These are phyloP conservation scores for Stygiomarasmius scandens DNA, from an alignment of 1,284 basidiomycete species.

Conservation along the genomic window DNA sequence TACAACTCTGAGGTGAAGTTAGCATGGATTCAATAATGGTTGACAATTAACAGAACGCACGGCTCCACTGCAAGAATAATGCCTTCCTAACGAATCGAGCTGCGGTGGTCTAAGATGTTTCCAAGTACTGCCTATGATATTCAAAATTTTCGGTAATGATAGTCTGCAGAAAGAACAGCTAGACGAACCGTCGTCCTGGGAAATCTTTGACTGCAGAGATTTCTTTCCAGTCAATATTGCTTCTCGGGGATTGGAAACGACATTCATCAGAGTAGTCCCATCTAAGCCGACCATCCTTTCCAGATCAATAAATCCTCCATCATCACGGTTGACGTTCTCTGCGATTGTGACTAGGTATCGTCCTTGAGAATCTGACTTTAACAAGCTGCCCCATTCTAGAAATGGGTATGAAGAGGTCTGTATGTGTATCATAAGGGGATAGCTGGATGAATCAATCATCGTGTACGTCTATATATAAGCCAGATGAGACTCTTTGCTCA, in stretches of 20 bases:
- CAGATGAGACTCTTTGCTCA: too few relatives aligned
- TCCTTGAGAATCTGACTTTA: slow-evolving; percentile 98
- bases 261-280: slow-evolving; percentile 92
- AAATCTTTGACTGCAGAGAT: slow-evolving; percentile 84
- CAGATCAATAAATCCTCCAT: slow-evolving; percentile 90
- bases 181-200: slow-evolving; percentile 88
- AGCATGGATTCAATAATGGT: too few relatives aligned
- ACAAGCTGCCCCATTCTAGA: slow-evolving; percentile 90
- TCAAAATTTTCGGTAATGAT: neutral
- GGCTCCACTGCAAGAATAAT: slow-evolving; percentile 74
- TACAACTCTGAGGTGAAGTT: slow-evolving; percentile 69
- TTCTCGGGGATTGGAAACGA: slow-evolving; percentile 83
- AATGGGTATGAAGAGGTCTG: too few relatives aligned
- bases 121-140: slow-evolving; percentile 65
- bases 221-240: slow-evolving; percentile 78
- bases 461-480: too few relatives aligned
- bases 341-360: slow-evolving; percentile 91
- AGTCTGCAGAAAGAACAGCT: slow-evolving; percentile 20
- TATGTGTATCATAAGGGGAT: too few relatives aligned
- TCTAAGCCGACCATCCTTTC: slow-evolving; percentile 97
- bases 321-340: slow-evolving; percentile 89
- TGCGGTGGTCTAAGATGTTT: slow-evolving; percentile 78
- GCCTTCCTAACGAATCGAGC: slow-evolving; percentile 74
- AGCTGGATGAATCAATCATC: too few relatives aligned
- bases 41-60: too few relatives aligned